phyloP scores from a whole-genome alignment of 75 land plant genomes.

The Sequoia sempervirens region DNA sequence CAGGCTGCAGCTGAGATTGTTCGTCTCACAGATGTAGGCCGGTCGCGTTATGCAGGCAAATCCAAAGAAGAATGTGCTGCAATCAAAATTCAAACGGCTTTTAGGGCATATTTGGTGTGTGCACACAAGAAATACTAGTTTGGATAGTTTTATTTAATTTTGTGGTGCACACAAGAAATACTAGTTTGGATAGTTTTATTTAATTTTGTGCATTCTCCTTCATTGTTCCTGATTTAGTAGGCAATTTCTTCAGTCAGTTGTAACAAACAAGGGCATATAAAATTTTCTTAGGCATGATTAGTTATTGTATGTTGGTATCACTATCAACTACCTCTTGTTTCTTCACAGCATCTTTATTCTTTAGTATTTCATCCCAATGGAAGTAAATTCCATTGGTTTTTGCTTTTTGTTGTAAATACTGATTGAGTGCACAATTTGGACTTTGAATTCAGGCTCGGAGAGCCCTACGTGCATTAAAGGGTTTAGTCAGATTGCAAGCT shows the following conservation, averaged over 20 bases:
- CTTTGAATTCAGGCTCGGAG: slow-evolving; percentile 64
- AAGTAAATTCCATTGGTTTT: background rate
- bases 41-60: slow-evolving; percentile 29
- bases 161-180: slow-evolving; percentile 5
- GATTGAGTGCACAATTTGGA: background rate
- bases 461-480: slow-evolving; percentile 76
- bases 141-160: background rate
- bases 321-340: background rate
- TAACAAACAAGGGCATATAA: background rate
- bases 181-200: background rate
- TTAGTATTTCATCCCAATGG: background rate
- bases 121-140: background rate
- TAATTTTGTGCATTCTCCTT: background rate
- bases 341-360: background rate
- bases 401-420: background rate
- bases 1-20: slow-evolving; percentile 74
- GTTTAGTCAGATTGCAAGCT: slow-evolving; percentile 79
- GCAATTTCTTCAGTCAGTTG: background rate
- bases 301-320: background rate
- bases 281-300: background rate
- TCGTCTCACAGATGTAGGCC: slow-evolving; percentile 36
- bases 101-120: slow-evolving; percentile 74
- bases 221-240: background rate
- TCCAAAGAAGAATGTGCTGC: slow-evolving; percentile 58
- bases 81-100: slow-evolving; percentile 67